Conservation (phyloP, 495 filamentous ascomycete species). For the Tirmania nivea region DNA sequence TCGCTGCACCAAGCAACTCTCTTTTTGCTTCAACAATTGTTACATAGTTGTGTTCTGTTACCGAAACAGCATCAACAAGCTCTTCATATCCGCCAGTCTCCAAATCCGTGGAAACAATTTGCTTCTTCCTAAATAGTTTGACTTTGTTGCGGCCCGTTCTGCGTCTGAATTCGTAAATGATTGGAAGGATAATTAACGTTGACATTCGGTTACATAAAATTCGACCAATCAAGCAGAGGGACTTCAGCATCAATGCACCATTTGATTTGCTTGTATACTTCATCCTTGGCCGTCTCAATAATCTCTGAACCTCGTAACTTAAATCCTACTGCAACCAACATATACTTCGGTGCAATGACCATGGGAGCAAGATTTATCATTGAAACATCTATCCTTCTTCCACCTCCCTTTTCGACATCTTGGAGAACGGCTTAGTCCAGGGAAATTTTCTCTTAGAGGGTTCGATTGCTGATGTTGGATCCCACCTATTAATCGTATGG, state of each 20-base stretch:
- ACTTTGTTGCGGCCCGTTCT: not conserved
- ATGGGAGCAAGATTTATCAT: too few species aligned
- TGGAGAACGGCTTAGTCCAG: too few species aligned
- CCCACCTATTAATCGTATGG: too few species aligned
- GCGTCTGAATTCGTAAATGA: not conserved
- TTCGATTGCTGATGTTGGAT: too few species aligned
- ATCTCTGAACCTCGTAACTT: not conserved
- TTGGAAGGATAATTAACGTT: not conserved
- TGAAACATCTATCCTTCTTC: not conserved
- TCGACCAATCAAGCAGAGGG: not conserved
- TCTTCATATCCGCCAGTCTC: not conserved
- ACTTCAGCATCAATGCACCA: constrained; percentile 2
- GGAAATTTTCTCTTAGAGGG: too few species aligned
- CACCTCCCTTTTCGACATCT: too few species aligned
- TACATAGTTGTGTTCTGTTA: not conserved
- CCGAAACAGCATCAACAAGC: constrained; percentile 1
- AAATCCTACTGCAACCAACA: too few species aligned
- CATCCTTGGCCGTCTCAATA: not conserved
- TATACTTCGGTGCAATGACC: too few species aligned
- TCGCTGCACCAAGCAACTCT: too few species aligned
- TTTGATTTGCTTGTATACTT: not conserved
- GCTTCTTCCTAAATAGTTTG: not conserved
- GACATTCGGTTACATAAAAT: constrained; percentile 1
- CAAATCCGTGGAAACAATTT: not conserved
- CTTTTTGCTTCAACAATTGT: too few species aligned